Base-by-base conservation (phyloP, 2,329 filamentous ascomycete genomes). In the Pseudocercospora macadamiae region DNA sequence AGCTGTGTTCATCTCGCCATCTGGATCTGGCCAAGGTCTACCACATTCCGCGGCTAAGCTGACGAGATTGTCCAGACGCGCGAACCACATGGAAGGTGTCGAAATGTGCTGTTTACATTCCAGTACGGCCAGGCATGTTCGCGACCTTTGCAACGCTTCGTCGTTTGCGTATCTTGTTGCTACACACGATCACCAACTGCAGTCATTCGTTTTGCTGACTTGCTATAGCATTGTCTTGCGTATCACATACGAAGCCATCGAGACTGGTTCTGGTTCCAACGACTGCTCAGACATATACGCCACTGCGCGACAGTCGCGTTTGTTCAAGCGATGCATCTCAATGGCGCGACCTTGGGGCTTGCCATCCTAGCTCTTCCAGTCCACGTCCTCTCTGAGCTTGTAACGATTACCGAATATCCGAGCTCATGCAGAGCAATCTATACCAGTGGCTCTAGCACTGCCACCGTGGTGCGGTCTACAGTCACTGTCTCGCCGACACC, bases 381-480 rank as follows among this genome's bases (percentile, higher is more conserved):
- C 19, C 54, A 28, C n/a, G 59, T 48, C n/a, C 51, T 60, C 30
- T 57, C 53, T 10, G 59, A 65, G 47, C 49, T 71, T 21, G 55
- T 69, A n/a, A 70, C 68, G 16, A 60, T 71, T 32, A 69, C 67
- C 9, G 64, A 67, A 45, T 67, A 67, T 26, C 53, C 66, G 4
- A 68, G 61, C 54, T 56, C 62, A 12, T 71, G 70, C 53, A 68
- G 64, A 55, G 68, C 68, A 3, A 57, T 59, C 26, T 60, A 63
- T 56, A 66, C 64, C 7, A 65, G 54, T 23, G 64, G 60, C 9
- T 61, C 57, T 10, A 54, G 57, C 1, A 62, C 65, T 4, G 56
- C 61, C 4, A 72, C 70, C 4, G 61, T 71, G 5, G 60, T 67
- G 4, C 64, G 67, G 9, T 71, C 71, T 2, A 71, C 70, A 18